phyloP scores from a whole-genome alignment of 202 grass and related monocot genomes.

The Cymbopogon flexuosus region DNA sequence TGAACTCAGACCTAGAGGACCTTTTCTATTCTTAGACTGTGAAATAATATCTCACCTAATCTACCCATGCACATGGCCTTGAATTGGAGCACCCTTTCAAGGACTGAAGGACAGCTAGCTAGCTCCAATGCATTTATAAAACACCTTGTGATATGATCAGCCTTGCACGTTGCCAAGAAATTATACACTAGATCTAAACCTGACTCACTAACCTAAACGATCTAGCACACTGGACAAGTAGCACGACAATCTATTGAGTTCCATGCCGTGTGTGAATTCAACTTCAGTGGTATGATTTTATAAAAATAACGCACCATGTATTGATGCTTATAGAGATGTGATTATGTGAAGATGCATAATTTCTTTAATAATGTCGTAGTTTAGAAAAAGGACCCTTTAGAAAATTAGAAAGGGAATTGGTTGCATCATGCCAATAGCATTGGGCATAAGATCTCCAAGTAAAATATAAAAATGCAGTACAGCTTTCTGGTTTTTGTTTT shows the following conservation, averaged over 20 bases:
- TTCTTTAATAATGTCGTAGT: background rate
- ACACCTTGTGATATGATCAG: background rate
- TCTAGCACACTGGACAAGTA: constrained; percentile 2
- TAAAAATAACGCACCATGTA: background rate
- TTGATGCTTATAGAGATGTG: too few species aligned
- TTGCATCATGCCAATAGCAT: background rate
- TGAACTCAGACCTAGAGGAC: constrained; percentile 27
- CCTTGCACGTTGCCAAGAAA: background rate
- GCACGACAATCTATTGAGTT: constrained; percentile 6
- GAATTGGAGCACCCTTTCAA: constrained; percentile 26
- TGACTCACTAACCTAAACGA: background rate
- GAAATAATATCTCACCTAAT: constrained; percentile 31
- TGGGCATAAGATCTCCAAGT: background rate
- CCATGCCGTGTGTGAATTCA: background rate
- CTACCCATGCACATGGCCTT: constrained; percentile 37
- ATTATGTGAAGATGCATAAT: too few species aligned
- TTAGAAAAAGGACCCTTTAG: too few species aligned
- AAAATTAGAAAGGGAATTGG: background rate
- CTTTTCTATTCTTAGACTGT: constrained; percentile 39
- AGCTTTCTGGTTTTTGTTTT: background rate
- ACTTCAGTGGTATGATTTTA: background rate
- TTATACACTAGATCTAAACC: background rate
- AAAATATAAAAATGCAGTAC: background rate
- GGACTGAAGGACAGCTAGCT: background rate
- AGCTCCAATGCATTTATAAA: background rate